Percentiles rank a stretch among this genome's conserved stretches.
Evolutionary conservation across 768 basidiomycete genomes (phyloP).

Genomic region (Lanmaoa pseudosensibilis): DNA sequence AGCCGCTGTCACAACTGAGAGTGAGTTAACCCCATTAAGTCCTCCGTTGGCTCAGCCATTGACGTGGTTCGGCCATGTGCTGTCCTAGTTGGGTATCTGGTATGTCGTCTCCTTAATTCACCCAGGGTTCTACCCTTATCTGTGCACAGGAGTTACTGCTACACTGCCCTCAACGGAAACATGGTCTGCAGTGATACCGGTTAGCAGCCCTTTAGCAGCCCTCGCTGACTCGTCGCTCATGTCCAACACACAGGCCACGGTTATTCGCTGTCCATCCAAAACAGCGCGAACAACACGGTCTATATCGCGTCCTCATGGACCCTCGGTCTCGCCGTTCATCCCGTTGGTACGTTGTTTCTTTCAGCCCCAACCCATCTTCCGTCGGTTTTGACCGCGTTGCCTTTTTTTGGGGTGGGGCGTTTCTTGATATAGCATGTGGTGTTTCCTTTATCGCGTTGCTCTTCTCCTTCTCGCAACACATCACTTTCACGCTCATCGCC

Average conservation of each 20-base stretch:
- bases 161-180: conserved; percentile 42
- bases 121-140: conserved; percentile 3
- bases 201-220: conserved; percentile 21
- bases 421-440: conserved; percentile 39
- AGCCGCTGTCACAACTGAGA: conserved; percentile 46
- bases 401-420: neutral
- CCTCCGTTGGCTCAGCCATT: neutral
- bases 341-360: conserved; percentile 55
- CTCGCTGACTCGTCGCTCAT: neutral
- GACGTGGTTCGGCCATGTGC: conserved; percentile 7
- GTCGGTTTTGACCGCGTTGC: neutral
- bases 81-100: conserved; percentile 69
- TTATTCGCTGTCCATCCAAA: conserved; percentile 45
- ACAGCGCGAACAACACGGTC: conserved; percentile 27
- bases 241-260: conserved; percentile 44
- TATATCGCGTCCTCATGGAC: conserved; percentile 63
- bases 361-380: neutral
- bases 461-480: conserved; percentile 59
- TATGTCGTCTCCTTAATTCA: conserved; percentile 27
- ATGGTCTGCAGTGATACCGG: conserved; percentile 46
- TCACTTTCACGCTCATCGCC: conserved; percentile 43
- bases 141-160: conserved; percentile 58
- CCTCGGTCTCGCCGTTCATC: conserved; percentile 70
- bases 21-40: conserved; percentile 42
- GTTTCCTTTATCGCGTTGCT: conserved; percentile 65